A percentile compares a stretch with the other conserved stretches of the same genome.
These are phyloP conservation scores for Candida glucosophila DNA, from an alignment of 1,139 yeast species.

Conservation along the genomic window DNA sequence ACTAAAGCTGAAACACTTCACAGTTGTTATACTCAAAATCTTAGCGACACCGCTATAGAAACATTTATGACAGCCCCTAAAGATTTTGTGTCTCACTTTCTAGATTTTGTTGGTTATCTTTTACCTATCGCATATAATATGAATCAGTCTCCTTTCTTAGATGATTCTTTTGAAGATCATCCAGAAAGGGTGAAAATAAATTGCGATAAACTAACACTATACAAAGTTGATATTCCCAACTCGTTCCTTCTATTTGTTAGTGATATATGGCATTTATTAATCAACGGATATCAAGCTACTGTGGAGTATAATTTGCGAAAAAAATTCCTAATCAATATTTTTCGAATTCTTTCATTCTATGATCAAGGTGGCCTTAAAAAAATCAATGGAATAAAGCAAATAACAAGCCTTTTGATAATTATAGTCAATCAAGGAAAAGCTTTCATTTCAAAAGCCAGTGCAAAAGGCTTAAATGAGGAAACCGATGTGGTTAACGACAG, in stretches of 20 bases:
- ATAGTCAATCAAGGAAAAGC: slow-evolving; percentile 53
- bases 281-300: slow-evolving; percentile 67
- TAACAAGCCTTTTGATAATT: slow-evolving; percentile 53
- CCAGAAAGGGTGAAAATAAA: slow-evolving; percentile 20
- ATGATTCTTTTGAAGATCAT: slow-evolving; percentile 14
- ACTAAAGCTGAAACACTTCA: slow-evolving; percentile 7
- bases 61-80: slow-evolving; percentile 71
- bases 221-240: slow-evolving; percentile 13
- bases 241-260: slow-evolving; percentile 37
- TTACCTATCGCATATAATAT: slow-evolving; percentile 37
- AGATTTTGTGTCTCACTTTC: slow-evolving; percentile 47
- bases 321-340: slow-evolving; percentile 46
- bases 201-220: slow-evolving; percentile 18
- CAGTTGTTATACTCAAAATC: slow-evolving; percentile 6
- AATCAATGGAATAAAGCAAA: slow-evolving; percentile 16
- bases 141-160: slow-evolving; percentile 23
- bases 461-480: too few relatives aligned
- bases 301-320: slow-evolving; percentile 63
- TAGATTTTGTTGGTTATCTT: slow-evolving; percentile 49
- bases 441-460: too few relatives aligned
- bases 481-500: slow-evolving; percentile 3
- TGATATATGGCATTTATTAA: slow-evolving; percentile 49
- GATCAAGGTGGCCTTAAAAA: slow-evolving; percentile 10
- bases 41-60: slow-evolving; percentile 37
- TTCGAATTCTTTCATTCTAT: slow-evolving; percentile 40